Base-by-base conservation (phyloP, 2,329 filamentous ascomycete genomes). In the Ampelomyces quisqualis region DNA sequence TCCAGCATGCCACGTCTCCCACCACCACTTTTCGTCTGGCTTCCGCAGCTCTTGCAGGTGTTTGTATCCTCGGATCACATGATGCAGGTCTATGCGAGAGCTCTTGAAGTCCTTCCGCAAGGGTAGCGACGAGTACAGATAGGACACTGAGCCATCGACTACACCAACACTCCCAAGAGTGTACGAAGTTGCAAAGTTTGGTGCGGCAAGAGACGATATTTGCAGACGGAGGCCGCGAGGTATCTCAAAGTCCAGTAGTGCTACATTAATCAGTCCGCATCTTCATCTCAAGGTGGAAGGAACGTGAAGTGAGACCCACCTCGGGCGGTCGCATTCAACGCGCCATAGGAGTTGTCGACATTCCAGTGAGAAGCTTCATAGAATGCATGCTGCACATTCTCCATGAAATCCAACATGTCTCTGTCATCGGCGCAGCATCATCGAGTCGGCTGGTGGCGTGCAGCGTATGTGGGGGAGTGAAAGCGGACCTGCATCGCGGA, bases 121-220 rank as follows among this genome's bases (percentile, higher is more conserved):
- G 9, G 89, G 84, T 7, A 93, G 77, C 2, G 89, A 95, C 34
- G 90, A 94, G 74, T 95, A 97, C 38, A 98, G 81, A 71, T 97
- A 98, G 10, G 90, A 95, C 42, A 98, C 80, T n/a, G 90, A 95
- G 65, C 93, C 93, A 72, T 97, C 91, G 36, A 98, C 90, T 23
- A 95, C 78, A 45, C 91, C 93, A 11, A 94, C 80, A 28, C 85
- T 94, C 46, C 90, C 89, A 30, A 98, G 80, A 28, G 88, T 86
- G 70, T 98, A 98, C 24, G 90, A 91, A 11, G 90, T 95, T 17
- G 90, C 91, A 60, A 97, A 96, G 68, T 95, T 89, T 7, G 89
- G 85, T 13, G 90, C 90, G 6, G 90, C 88, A 20, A 98, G 84
- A 6, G 93, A 94, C 6, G 91, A 95, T 43, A 97, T 80, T 43